phyloP scores from a whole-genome alignment of 2,329 filamentous ascomycete genomes.

The Aspergillus flavus region DNA sequence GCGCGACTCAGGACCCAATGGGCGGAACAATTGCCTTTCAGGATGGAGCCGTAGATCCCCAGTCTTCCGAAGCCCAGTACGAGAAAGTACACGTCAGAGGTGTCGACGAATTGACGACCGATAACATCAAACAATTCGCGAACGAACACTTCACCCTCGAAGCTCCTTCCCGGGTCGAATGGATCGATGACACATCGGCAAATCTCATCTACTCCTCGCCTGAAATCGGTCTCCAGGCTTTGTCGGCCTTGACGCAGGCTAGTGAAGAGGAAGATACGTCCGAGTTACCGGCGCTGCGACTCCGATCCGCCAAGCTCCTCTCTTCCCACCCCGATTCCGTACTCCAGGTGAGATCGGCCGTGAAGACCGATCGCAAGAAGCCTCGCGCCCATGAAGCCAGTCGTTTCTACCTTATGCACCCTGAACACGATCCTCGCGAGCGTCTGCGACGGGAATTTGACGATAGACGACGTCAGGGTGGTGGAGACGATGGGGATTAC shows the following conservation, averaged over 20 bases:
- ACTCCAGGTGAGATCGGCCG: conserved; percentile 73
- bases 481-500: conserved; percentile 47
- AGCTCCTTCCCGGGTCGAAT: conserved; percentile 70
- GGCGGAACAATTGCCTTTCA: conserved; percentile 15
- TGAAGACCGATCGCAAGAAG: conserved; percentile 77
- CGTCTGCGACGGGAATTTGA: conserved; percentile 59
- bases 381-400: conserved; percentile 77
- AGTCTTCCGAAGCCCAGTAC: conserved; percentile 38
- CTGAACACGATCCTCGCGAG: conserved; percentile 82
- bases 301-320: conserved; percentile 70
- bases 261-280: conserved; percentile 40
- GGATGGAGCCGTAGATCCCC: conserved; percentile 30
- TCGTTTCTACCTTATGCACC: conserved; percentile 89
- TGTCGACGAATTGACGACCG: conserved; percentile 77
- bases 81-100: conserved; percentile 83
- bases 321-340: conserved; percentile 68
- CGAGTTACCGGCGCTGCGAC: conserved; percentile 62
- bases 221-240: conserved; percentile 56
- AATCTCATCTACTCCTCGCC: conserved; percentile 75
- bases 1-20: conserved; percentile 26
- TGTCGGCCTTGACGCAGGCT: conserved; percentile 52
- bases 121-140: conserved; percentile 76
- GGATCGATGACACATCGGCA: conserved; percentile 91
- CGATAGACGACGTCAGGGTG: conserved; percentile 46
- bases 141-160: conserved; percentile 64